These are phyloP conservation scores for Sugiyamaella lignohabitans DNA, from an alignment of 805 yeast genomes.

Conservation along the genomic window DNA sequence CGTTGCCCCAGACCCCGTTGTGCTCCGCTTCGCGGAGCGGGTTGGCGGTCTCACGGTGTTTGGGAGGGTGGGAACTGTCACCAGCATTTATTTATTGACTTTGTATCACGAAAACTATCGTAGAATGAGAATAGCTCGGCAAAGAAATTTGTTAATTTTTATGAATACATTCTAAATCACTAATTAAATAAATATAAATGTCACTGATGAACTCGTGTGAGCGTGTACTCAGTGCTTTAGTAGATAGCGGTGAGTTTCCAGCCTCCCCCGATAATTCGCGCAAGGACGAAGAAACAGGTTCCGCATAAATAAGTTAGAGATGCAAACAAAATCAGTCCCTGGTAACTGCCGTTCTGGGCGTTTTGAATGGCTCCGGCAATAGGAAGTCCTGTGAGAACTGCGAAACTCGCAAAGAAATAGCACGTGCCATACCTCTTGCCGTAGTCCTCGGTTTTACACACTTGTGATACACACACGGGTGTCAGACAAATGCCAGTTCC, in stretches of 20 bases:
- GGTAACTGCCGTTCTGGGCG: conserved; percentile 23
- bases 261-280: conserved; percentile 25
- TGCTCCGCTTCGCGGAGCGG: too few species aligned
- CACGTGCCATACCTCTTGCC: conserved; percentile 66
- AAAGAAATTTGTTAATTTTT: too few species aligned
- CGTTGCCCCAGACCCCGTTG: too few species aligned
- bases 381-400: conserved; percentile 34
- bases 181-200: too few species aligned
- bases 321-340: conserved; percentile 30
- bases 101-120: too few species aligned
- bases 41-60: too few species aligned
- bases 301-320: conserved; percentile 28
- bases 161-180: too few species aligned
- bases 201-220: too few species aligned
- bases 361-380: conserved; percentile 30
- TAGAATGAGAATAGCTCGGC: too few species aligned
- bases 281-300: conserved; percentile 22
- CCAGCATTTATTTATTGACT: too few species aligned
- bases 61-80: too few species aligned
- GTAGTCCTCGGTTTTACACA: conserved; percentile 56
- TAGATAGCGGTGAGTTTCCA: conserved; percentile 19
- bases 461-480: conserved; percentile 63
- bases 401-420: conserved; percentile 41
- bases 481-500: conserved; percentile 59
- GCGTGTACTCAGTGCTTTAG: too few species aligned